These are phyloP conservation scores for Trichoderma parareesei DNA, from an alignment of 495 filamentous ascomycete species.

Conservation along the genomic window DNA sequence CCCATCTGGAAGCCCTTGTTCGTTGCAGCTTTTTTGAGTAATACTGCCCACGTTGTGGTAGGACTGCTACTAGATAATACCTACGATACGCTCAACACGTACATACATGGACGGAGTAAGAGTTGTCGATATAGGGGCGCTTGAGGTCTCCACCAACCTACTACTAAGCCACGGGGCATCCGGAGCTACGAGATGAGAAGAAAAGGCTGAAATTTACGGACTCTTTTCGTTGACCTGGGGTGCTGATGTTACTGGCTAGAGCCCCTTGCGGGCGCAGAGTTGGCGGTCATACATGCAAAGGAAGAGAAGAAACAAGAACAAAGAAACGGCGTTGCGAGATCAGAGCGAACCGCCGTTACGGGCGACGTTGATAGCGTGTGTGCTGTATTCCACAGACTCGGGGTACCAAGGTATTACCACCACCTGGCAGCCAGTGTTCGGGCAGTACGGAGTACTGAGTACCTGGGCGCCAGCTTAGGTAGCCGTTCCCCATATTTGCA, in stretches of 20 bases:
- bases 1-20: no score
- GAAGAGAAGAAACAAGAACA: background rate
- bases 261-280: conserved; percentile 2
- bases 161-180: background rate
- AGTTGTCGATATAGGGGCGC: background rate
- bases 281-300: background rate
- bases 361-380: no score
- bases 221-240: no score
- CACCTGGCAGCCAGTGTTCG: no score
- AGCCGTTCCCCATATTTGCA: no score
- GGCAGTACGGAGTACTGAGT: no score
- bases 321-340: background rate
- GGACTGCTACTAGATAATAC: no score
- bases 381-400: no score
- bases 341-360: background rate
- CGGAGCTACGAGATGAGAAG: conserved; percentile 5
- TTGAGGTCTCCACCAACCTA: background rate
- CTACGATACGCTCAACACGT: background rate
- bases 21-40: no score
- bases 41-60: no score
- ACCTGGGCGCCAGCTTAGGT: no score
- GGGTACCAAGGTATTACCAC: no score
- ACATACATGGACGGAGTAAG: background rate
- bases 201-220: conserved; percentile 1
- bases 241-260: background rate